Conservation (phyloP, 345 rosid species). For the Boechera stricta region DNA sequence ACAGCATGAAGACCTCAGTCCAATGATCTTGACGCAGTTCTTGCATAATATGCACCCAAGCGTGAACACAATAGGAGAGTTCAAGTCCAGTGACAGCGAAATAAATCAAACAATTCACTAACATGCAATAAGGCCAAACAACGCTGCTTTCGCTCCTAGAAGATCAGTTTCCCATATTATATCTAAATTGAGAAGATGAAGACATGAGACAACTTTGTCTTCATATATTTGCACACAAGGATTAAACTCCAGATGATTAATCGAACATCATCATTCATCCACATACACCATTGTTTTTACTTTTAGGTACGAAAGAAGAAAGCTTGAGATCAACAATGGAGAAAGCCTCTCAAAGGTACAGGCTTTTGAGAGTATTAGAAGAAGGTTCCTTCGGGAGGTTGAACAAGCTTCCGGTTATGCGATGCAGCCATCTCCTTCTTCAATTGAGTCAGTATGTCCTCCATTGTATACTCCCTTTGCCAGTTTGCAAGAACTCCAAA, state of each 20-base stretch:
- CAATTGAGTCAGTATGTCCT: conserved; percentile 72
- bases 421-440: conserved; percentile 81
- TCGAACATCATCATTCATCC: conserved; percentile 5
- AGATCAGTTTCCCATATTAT: not conserved
- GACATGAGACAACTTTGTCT: not conserved
- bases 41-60: not conserved
- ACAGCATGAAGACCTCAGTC: not conserved
- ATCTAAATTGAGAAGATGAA: not conserved
- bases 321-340: conserved; percentile 12
- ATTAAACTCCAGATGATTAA: conserved; percentile 1
- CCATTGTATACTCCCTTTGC: conserved; percentile 80
- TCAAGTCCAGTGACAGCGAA: not conserved
- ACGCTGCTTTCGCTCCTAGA: not conserved
- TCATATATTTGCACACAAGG: conserved; percentile 11
- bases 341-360: not conserved
- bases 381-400: conserved; percentile 84
- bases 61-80: not conserved
- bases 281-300: conserved; percentile 4
- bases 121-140: not conserved
- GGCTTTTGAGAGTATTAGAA: conserved; percentile 46
- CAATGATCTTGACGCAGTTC: not conserved
- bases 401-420: conserved; percentile 79
- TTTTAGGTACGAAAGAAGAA: not conserved
- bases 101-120: not conserved
- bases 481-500: conserved; percentile 74